These are phyloP conservation scores for Stylonectria norvegica DNA, from an alignment of 2,329 filamentous ascomycete genomes.

Conservation along the genomic window DNA sequence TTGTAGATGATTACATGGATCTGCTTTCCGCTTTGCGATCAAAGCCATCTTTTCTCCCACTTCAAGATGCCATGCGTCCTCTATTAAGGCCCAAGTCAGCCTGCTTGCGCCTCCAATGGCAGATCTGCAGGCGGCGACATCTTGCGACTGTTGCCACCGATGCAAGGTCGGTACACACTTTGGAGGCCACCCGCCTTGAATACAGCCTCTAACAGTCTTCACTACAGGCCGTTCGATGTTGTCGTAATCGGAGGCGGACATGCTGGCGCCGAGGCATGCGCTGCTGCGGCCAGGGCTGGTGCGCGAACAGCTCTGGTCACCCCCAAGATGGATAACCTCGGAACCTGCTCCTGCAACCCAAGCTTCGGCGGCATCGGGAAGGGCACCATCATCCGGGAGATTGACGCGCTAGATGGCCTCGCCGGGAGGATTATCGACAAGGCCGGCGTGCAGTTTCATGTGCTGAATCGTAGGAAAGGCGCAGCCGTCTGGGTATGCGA, in stretches of 20 bases:
- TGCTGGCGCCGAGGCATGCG: slow-evolving; percentile 89
- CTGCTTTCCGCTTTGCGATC: no score
- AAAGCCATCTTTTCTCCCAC: slow-evolving; percentile 1
- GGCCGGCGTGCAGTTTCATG: slow-evolving; percentile 88
- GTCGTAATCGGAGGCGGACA: slow-evolving; percentile 95
- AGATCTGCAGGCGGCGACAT: slow-evolving; percentile 14
- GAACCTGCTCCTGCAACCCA: slow-evolving; percentile 94
- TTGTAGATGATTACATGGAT: no score
- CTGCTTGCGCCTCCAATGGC: slow-evolving; percentile 17
- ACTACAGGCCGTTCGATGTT: slow-evolving; percentile 73
- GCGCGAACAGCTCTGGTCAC: slow-evolving; percentile 88
- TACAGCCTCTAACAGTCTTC: not conserved
- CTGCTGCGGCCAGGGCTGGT: slow-evolving; percentile 83
- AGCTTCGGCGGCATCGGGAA: slow-evolving; percentile 99
- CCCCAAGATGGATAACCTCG: slow-evolving; percentile 81
- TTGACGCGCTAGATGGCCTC: slow-evolving; percentile 90
- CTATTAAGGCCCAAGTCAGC: slow-evolving; percentile 23
- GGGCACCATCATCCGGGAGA: slow-evolving; percentile 90
- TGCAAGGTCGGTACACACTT: slow-evolving; percentile 23
- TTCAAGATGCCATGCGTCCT: slow-evolving; percentile 29
- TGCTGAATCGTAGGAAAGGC: slow-evolving; percentile 85
- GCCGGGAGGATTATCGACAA: slow-evolving; percentile 88
- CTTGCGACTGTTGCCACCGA: slow-evolving; percentile 32
- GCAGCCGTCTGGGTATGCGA: slow-evolving; percentile 78
- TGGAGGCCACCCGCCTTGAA: slow-evolving; percentile 3